These are phyloP conservation scores for Kuraishia molischiana DNA, from an alignment of 805 yeast genomes.

Conservation along the genomic window DNA sequence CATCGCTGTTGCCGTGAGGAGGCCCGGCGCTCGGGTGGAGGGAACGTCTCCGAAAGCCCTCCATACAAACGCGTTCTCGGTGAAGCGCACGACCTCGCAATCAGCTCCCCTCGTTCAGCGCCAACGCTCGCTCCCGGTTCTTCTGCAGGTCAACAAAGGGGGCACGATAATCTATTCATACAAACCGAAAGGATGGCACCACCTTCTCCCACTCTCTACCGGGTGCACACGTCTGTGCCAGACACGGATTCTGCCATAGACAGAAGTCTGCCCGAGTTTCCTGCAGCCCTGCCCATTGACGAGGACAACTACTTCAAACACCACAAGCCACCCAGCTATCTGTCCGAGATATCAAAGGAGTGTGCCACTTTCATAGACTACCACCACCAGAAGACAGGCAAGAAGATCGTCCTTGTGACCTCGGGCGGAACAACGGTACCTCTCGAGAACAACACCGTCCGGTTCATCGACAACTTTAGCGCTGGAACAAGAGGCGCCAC, in stretches of 20 bases:
- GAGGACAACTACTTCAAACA: slow-evolving; percentile 70
- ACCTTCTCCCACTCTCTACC: slow-evolving; percentile 8
- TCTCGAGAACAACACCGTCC: slow-evolving; percentile 88
- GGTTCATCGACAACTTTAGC: slow-evolving; percentile 93
- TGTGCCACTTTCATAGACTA: slow-evolving; percentile 50
- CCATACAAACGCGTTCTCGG: too few relatives aligned
- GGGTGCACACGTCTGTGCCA: slow-evolving; percentile 62
- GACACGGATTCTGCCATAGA: slow-evolving; percentile 70
- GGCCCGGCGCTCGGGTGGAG: too few relatives aligned
- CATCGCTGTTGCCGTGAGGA: too few relatives aligned
- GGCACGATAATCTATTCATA: too few relatives aligned
- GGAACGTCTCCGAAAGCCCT: too few relatives aligned
- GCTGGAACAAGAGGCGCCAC: slow-evolving; percentile 99
- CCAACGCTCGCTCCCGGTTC: too few relatives aligned
- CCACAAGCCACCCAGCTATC: slow-evolving; percentile 67
- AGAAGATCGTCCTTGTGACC: slow-evolving; percentile 72
- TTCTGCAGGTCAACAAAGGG: too few relatives aligned
- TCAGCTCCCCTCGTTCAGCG: too few relatives aligned
- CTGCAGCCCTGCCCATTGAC: slow-evolving; percentile 62
- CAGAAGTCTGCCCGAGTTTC: slow-evolving; percentile 63
- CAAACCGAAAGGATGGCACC: too few relatives aligned
- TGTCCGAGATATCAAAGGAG: slow-evolving; percentile 48
- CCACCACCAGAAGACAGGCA: slow-evolving; percentile 34
- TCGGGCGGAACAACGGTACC: slow-evolving; percentile 99
- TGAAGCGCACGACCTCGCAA: too few relatives aligned